Evolutionary conservation across 768 basidiomycete genomes (phyloP), one percentile per base, ranked within the genome.

Genomic region (Suillus spraguei): DNA sequence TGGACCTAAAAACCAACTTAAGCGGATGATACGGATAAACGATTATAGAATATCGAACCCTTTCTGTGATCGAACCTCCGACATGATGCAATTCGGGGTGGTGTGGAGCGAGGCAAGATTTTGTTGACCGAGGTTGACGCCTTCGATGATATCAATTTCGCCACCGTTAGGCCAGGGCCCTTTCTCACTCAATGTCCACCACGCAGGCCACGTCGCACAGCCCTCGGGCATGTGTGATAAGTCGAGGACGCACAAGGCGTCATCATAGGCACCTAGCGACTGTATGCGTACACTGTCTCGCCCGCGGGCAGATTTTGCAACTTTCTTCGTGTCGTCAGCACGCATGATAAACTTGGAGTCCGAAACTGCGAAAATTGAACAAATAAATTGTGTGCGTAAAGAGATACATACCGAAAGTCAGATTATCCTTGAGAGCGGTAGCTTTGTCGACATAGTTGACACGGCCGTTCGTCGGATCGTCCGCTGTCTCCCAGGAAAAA

Each of bases 401-500:
- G 35, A 49, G 17, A 59, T 2, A 56, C 79, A 32, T 52, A 84
- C 86, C 83, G 62, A 71, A 82, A 10, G 86, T 76, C 38, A 88
- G 76, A 61, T 83, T 83, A 1, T 70, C 69, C 0, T 56, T 22
- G n/a, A 76, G 58, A 0, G 87, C 83, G 2, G 81, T 80, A 17
- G 64, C 58, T 66, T 77, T 66, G 64, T 82, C 78, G 39, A 88
- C 78, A 64, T 86, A 89, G 72, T 87, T 83, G 63, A 87, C 85
- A 59, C 83, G 76, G n/a, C 87, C 87, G 64, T 87, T 83, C 0
- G 87, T 89, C n/a, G 86, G 87, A 69, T 89, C 87, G 62, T 81
- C 68, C 33, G 71, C 60, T 9, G 80, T 81, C 65, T 85, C 79
- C 82, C 82, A 88, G 2, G 68, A 72, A 77, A 82, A 89, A 7